Conservation (phyloP, 2,329 filamentous ascomycete species). For the Calonectria pteridis region DNA sequence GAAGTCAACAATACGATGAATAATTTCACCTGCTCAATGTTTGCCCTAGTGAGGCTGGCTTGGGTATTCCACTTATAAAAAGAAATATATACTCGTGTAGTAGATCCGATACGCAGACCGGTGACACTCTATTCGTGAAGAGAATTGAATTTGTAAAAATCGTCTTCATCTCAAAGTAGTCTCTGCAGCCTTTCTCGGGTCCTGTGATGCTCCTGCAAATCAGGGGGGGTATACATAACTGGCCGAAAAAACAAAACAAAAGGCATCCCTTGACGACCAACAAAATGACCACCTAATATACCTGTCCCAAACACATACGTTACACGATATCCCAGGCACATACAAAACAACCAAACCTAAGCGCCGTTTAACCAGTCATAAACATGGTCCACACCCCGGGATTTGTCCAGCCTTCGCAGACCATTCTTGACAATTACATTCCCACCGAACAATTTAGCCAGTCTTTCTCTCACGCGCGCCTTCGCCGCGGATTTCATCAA, state of each 20-base stretch:
- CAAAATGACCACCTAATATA: not conserved
- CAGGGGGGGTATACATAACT: not conserved
- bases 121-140: not conserved
- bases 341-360: not conserved
- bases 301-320: not conserved
- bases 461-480: conserved; percentile 62
- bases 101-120: not conserved
- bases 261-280: not conserved
- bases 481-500: conserved; percentile 60
- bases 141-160: not conserved
- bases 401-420: not conserved
- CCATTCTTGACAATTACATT: not conserved
- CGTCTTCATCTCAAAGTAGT: not conserved
- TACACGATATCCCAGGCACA: not conserved
- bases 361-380: not conserved
- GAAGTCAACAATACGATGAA: not conserved
- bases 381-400: not conserved
- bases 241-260: not conserved
- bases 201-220: not conserved
- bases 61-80: not conserved
- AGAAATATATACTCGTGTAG: not conserved
- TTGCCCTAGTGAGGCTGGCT: no score
- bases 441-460: conserved; percentile 27
- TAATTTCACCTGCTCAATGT: not conserved
- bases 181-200: not conserved